Conservation (phyloP, 108 stramenopile genomes). For the Seminavis robusta region DNA sequence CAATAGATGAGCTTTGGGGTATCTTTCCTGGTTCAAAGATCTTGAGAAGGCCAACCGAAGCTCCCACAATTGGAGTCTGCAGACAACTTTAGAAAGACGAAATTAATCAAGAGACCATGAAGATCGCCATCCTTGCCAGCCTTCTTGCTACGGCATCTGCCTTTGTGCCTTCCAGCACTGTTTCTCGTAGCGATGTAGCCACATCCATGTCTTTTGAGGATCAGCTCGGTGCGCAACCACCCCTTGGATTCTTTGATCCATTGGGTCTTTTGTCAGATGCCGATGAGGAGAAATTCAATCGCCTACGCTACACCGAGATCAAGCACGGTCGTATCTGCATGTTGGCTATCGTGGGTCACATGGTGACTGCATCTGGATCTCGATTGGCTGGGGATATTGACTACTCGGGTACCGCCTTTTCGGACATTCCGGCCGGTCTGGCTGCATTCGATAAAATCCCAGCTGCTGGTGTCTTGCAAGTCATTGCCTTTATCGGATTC, state of each 20-base stretch:
- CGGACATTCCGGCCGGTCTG: constrained; percentile 30
- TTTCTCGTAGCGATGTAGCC: too few relatives aligned
- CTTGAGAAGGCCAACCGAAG: too few relatives aligned
- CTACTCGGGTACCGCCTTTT: constrained; percentile 30
- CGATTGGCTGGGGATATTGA: constrained; percentile 41
- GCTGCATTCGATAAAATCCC: constrained; percentile 34
- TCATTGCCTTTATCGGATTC: constrained; percentile 33
- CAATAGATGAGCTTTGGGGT: too few relatives aligned
- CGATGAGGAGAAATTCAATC: constrained; percentile 47
- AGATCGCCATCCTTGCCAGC: constrained; percentile 57
- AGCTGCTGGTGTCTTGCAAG: constrained; percentile 36
- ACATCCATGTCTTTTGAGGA: too few relatives aligned
- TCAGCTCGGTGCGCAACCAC: too few relatives aligned
- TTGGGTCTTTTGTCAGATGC: constrained; percentile 47
- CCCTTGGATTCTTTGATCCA: constrained; percentile 86
- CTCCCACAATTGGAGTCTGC: too few relatives aligned
- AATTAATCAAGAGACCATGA: too few relatives aligned
- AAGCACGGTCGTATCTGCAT: constrained; percentile 80
- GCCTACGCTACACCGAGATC: constrained; percentile 54
- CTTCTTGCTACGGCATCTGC: constrained; percentile 56
- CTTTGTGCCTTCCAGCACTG: constrained; percentile 59
- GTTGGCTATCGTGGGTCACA: constrained; percentile 53
- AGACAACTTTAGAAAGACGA: too few relatives aligned
- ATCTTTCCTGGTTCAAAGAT: too few relatives aligned
- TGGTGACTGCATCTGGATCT: constrained; percentile 31